Evolutionary conservation across 768 basidiomycete genomes (phyloP), one percentile per base, ranked within the genome.

Genomic region (Pleurotus ostreatus): DNA sequence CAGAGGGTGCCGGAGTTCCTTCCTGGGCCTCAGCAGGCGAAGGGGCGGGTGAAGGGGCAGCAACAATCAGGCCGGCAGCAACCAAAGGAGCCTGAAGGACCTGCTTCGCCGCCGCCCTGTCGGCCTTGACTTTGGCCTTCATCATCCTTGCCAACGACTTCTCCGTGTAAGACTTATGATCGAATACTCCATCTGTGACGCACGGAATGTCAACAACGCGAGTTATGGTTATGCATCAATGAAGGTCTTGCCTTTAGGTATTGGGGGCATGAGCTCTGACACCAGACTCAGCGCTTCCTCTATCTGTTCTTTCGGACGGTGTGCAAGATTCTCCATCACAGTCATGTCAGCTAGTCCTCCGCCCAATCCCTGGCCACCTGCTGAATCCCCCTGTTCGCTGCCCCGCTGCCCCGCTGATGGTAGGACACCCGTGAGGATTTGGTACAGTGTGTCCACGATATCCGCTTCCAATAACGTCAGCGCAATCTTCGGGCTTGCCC

Each of bases 311-410:
- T 98, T 98, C 3, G 97, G 91, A 25, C 94, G 81, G 69, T 98
- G 94, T 0, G 94, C 94, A 45, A 99, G 75, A 68, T 96, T 98
- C 72, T 98, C 92, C 86, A 98, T 92, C 23, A 99, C 93, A 5
- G 93, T 89, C 92, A 98, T 94, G 67, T 98, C 95, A 15, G 92
- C 94, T 3, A 95, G 72, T 25, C 93, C 92, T 45, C 92, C 92
- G 25, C 91, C 90, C 1, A 94, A 72, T 9, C 91, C 92, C 69
- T 94, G 92, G 0, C 89, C 86, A 23, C 76, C 78, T 5, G 61
- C 69, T 0, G 81, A 78, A 59, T 77, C 78, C 4, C 86, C 87
- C 66, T 88, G 84, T 57, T 86, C 85, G 45, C 79, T 74, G 23
- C 76, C 79, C 26, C 66, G 71, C 40, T 76, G 73, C 30, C 76